Percentiles rank a stretch among this genome's conserved stretches.
These are phyloP conservation scores for Colletotrichum horii DNA, from an alignment of 2,329 filamentous ascomycete species.

Conservation along the genomic window DNA sequence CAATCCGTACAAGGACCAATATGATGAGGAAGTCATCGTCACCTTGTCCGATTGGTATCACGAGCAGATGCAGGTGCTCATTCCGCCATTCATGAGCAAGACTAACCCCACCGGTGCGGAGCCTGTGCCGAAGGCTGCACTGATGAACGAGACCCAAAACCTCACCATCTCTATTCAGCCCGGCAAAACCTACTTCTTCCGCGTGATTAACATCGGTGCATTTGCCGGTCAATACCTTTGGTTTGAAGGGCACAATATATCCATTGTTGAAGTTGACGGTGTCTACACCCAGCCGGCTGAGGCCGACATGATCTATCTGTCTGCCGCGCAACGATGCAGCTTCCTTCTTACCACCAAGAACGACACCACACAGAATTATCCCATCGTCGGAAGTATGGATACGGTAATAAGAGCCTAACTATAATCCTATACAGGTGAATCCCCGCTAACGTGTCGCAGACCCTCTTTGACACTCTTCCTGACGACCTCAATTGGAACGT, in stretches of 20 bases:
- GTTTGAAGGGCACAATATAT: slow-evolving; percentile 73
- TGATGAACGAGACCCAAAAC: slow-evolving; percentile 75
- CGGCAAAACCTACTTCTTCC: slow-evolving; percentile 74
- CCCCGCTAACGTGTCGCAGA: slow-evolving; percentile 39
- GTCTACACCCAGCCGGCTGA: slow-evolving; percentile 67
- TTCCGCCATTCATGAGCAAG: slow-evolving; percentile 56
- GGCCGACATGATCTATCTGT: slow-evolving; percentile 68
- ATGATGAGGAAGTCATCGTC: slow-evolving; percentile 68
- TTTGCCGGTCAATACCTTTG: slow-evolving; percentile 72
- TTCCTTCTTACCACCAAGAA: slow-evolving; percentile 69
- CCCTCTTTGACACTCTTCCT: slow-evolving; percentile 72
- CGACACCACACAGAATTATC: slow-evolving; percentile 66
- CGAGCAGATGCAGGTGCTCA: slow-evolving; percentile 53
- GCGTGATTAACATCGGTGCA: slow-evolving; percentile 75
- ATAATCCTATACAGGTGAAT: rapidly evolving
- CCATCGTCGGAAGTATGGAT: slow-evolving; percentile 75
- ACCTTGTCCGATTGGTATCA: slow-evolving; percentile 78
- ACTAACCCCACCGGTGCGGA: slow-evolving; percentile 63
- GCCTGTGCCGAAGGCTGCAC: slow-evolving; percentile 70
- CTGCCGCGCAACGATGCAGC: slow-evolving; percentile 70
- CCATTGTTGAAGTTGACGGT: slow-evolving; percentile 76
- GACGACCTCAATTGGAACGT: slow-evolving; percentile 70
- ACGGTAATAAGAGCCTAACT: slow-evolving; percentile 45
- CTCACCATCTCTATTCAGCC: slow-evolving; percentile 65
- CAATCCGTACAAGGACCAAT: slow-evolving; percentile 60